Evolutionary conservation across 2,329 filamentous ascomycete species (phyloP), one percentile per base, ranked within the genome.

Genomic region (Leptographium procerum): DNA sequence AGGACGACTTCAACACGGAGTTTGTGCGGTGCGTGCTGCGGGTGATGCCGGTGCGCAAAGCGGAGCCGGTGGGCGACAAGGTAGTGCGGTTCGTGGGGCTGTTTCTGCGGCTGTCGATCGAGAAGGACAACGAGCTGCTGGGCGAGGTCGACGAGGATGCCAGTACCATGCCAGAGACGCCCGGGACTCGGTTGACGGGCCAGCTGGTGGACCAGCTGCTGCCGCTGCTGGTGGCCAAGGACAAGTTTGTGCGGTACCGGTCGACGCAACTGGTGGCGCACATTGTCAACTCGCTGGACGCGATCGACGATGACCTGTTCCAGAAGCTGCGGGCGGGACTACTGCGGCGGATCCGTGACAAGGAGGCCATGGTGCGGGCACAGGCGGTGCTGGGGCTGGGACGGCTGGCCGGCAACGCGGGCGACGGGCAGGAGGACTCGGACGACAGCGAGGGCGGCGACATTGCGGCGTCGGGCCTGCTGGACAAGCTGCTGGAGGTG

Each of bases 351-450:
- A 86, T 97, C 55, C 85, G 90, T 64, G 94, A 99, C 73, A 97
- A 96, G 72, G 94, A 99, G 69, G 83, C 91, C 8, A 88, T 91
- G 69, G 90, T 99, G 10, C 85, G 94, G 60, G 86, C 94, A 7
- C 94, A 99, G 70, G 94, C 94, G 8, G 90, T 96, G 1, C 78
- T 96, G 62, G 92, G 91, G 5, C 78, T 99, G n/a, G 89, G 89
- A 8, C 82, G 91, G 34, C 77, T 97, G 56, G 89, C 90, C 8
- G 87, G 86, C 26, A 89, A 90, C 65, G 84, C 88, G 64, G 82
- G 86, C 5, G 87, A 88, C 58, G 87, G 84, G 13, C 83, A 83
- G 64, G 80, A 79, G 40, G 81, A 88, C 62, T 82, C 86, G 13
- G 87, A 90, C 52, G 85, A 85, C 43, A 51, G 40, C 56, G 87